Evolutionary conservation across 2,329 filamentous ascomycete species (phyloP).

Genomic region (Aciculosporium take): DNA sequence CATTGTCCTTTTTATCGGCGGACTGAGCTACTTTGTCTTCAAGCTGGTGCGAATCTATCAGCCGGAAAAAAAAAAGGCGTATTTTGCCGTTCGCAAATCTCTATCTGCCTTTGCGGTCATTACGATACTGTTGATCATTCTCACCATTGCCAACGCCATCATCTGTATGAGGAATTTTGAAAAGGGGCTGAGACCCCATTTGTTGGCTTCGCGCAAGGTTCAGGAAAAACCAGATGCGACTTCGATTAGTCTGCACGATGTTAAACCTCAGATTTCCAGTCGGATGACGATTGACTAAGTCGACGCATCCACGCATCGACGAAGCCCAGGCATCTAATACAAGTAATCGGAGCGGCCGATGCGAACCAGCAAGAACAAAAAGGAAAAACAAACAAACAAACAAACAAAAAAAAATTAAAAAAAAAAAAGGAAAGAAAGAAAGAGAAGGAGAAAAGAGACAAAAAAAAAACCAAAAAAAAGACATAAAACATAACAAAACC

Average conservation of each 20-base stretch:
- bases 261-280: constrained; percentile 39
- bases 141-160: constrained; percentile 77
- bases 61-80: constrained; percentile 41
- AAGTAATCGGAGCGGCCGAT: too few species aligned
- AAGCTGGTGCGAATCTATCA: constrained; percentile 95
- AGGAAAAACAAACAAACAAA: neutral
- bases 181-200: constrained; percentile 75
- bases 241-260: constrained; percentile 41
- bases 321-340: too few species aligned
- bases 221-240: constrained; percentile 42
- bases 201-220: constrained; percentile 40
- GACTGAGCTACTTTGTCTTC: constrained; percentile 90
- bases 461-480: neutral
- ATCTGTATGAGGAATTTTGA: constrained; percentile 86
- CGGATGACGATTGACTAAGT: constrained; percentile 50
- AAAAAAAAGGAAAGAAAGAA: neutral
- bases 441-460: too few species aligned
- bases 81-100: constrained; percentile 66
- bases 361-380: neutral
- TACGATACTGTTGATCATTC: constrained; percentile 73
- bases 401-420: neutral
- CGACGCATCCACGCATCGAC: too few species aligned
- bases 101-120: constrained; percentile 90
- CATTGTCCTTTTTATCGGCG: constrained; percentile 78
- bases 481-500: neutral